Evolutionary conservation across 257 asterid species (phyloP), one percentile per base, ranked within the genome.

Genomic region (Fraxinus anomala): DNA sequence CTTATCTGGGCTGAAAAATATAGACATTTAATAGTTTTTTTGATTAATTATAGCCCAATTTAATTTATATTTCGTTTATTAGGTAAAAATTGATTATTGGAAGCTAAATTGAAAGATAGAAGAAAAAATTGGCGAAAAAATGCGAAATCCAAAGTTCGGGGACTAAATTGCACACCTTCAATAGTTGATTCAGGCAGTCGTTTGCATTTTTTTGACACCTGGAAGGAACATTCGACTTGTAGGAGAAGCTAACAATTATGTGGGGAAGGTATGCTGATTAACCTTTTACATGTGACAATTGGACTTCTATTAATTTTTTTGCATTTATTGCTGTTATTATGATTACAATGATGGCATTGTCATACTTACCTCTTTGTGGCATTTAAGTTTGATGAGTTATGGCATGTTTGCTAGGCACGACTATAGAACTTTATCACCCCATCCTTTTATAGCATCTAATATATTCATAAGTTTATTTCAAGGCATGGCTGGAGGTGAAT

Each of bases 401-500:
- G 61, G 23, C 23, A 19, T 51, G 23, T 51, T 51, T 51, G 61
- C 21, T 1, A 14, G 23, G 61, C 4, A 1, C 9, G n/a, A 51
- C 23, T 51, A 42, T 51, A 51, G 61, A 51, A 51, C 23, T 51
- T 49, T 19, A 51, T 51, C 9, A 17, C 5, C n/a, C 61, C n/a
- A 0, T 19, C 19, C 23, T 51, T 51, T 51, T 36, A 59, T 69
- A 69, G 78, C 73, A 54, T 77, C 77, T 83, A 69, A 83, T 63
- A 42, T 37, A 37, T 37, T 37, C 63, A 68, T 72, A 73, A 6
- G 1, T 76, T 49, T 30, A 23, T 75, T 79, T 75, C 19, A 95
- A 98, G 99, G 98, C 84, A 93, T 95, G 96, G 97, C 99, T n/a
- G 99, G 98, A 74, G 99, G 97, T 54, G 98, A 93, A 80, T 75